Percentiles rank a stretch among this genome's conserved stretches.
These are phyloP conservation scores for Diaporthe sp. DNA, from an alignment of 2,329 filamentous ascomycete genomes.

Conservation along the genomic window DNA sequence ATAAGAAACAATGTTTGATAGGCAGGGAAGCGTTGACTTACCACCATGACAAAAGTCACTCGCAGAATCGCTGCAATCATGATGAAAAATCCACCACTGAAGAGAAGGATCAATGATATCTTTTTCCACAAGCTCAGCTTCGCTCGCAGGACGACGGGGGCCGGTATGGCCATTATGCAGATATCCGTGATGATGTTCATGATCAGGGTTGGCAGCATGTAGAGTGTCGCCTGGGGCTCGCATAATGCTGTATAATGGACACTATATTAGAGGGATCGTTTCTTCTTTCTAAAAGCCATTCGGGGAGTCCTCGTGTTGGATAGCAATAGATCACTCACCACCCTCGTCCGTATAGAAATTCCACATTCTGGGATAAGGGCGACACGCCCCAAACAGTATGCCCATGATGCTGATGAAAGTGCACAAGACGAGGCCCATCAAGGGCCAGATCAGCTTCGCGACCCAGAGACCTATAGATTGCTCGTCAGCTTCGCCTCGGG, in stretches of 20 bases:
- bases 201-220: slow-evolving; percentile 48
- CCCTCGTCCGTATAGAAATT: slow-evolving; percentile 53
- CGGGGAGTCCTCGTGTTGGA: background rate
- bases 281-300: background rate
- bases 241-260: slow-evolving; percentile 42
- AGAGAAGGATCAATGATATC: slow-evolving; percentile 48
- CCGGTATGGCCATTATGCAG: slow-evolving; percentile 51
- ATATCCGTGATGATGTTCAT: slow-evolving; percentile 51
- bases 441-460: slow-evolving; percentile 51
- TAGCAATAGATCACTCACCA: slow-evolving; percentile 44
- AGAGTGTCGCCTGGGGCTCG: slow-evolving; percentile 48
- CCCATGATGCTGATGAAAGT: slow-evolving; percentile 46
- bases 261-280: background rate
- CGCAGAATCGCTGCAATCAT: slow-evolving; percentile 48
- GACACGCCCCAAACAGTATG: slow-evolving; percentile 47
- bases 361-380: slow-evolving; percentile 51
- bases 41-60: slow-evolving; percentile 47
- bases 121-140: slow-evolving; percentile 47
- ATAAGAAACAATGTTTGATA: background rate
- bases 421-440: slow-evolving; percentile 47
- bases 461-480: slow-evolving; percentile 45
- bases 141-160: slow-evolving; percentile 48
- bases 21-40: background rate
- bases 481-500: background rate
- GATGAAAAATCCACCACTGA: slow-evolving; percentile 49